Conservation (phyloP, 2,329 filamentous ascomycete species). For the Cladophialophora immunda region DNA sequence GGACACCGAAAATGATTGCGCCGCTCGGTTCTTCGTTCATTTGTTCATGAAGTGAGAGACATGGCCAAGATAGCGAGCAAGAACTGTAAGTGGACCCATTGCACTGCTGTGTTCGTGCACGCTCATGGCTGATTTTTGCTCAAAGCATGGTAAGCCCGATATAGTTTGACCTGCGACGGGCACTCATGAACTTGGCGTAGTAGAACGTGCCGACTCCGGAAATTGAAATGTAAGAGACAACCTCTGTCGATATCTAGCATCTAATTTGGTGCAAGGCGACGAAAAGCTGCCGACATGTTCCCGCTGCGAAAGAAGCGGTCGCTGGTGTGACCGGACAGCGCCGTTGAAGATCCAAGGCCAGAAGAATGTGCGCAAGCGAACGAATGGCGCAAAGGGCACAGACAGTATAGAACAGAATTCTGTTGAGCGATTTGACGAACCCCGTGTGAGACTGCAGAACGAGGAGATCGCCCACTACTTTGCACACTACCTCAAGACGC, state of each 20-base stretch:
- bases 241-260: background rate
- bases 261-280: constrained; percentile 54
- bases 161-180: background rate
- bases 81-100: constrained; percentile 14
- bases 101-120: background rate
- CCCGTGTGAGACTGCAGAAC: constrained; percentile 13
- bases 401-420: background rate
- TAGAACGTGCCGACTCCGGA: constrained; percentile 29
- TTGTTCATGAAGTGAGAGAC: background rate
- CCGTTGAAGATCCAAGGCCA: constrained; percentile 26
- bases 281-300: constrained; percentile 24
- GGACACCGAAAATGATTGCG: background rate
- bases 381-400: background rate
- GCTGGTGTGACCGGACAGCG: constrained; percentile 26
- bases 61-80: constrained; percentile 25
- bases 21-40: background rate
- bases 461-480: constrained; percentile 29
- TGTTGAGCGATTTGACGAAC: background rate
- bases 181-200: constrained; percentile 12
- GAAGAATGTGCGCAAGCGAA: constrained; percentile 9
- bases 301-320: constrained; percentile 23
- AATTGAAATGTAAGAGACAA: constrained; percentile 26
- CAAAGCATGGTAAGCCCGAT: constrained; percentile 22
- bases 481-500: constrained; percentile 28
- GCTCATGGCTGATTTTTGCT: constrained; percentile 1